Conservation (phyloP, 495 filamentous ascomycete genomes). For the Jackrogersella minutella region DNA sequence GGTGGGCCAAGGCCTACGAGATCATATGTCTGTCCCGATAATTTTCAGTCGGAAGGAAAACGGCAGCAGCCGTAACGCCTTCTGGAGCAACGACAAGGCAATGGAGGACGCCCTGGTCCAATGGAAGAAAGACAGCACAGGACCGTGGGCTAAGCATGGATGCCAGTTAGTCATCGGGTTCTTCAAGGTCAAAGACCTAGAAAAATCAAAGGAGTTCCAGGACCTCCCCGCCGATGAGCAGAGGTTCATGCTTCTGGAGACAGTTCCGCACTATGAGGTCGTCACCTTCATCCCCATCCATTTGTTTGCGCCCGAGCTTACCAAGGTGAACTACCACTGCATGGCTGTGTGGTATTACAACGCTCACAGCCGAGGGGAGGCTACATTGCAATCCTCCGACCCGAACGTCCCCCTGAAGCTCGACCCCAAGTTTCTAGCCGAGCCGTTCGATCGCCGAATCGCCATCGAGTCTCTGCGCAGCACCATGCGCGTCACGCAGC, state of each 20-base stretch:
- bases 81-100: slow-evolving; percentile 42
- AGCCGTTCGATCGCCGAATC: slow-evolving; percentile 63
- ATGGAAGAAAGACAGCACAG: slow-evolving; percentile 56
- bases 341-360: slow-evolving; percentile 46
- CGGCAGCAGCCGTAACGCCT: slow-evolving; percentile 39
- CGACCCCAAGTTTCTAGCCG: slow-evolving; percentile 63
- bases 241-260: slow-evolving; percentile 50
- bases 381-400: slow-evolving; percentile 61
- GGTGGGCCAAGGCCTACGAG: slow-evolving; percentile 65
- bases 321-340: slow-evolving; percentile 40
- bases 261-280: slow-evolving; percentile 53
- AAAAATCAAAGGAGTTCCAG: slow-evolving; percentile 55
- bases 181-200: slow-evolving; percentile 58
- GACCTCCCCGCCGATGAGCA: slow-evolving; percentile 52
- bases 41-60: slow-evolving; percentile 40
- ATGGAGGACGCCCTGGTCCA: slow-evolving; percentile 55
- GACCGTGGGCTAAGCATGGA: slow-evolving; percentile 52
- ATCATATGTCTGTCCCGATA: slow-evolving; percentile 53
- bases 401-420: slow-evolving; percentile 61
- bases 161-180: slow-evolving; percentile 59
- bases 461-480: slow-evolving; percentile 62
- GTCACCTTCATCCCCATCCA: slow-evolving; percentile 53
- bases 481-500: slow-evolving; percentile 51
- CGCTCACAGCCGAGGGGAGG: slow-evolving; percentile 53
- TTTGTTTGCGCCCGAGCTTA: slow-evolving; percentile 51